Percentiles rank a stretch among this genome's conserved stretches.
phyloP scores from a whole-genome alignment of 176 grass and related monocot genomes.

The Lolium multiflorum region DNA sequence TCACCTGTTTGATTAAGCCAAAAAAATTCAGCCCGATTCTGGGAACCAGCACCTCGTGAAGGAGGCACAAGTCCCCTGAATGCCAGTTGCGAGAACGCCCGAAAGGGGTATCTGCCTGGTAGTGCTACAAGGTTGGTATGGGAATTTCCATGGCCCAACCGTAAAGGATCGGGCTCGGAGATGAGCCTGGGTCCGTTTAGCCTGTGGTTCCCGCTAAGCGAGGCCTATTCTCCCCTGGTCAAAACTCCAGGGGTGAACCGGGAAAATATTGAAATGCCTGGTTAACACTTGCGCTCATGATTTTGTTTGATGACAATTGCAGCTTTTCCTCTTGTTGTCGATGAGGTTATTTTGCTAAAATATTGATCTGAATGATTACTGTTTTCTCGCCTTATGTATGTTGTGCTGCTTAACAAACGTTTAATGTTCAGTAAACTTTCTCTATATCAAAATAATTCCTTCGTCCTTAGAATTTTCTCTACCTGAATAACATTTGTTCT shows the following conservation, averaged over 20 bases:
- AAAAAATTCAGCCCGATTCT: background rate
- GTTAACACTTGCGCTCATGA: background rate
- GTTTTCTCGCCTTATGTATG: too few species aligned
- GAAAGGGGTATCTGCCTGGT: background rate
- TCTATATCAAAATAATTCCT: too few species aligned
- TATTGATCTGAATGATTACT: too few species aligned
- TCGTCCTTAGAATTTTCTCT: too few species aligned
- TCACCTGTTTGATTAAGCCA: too few species aligned
- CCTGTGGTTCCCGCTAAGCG: slow-evolving; percentile 1
- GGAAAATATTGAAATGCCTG: background rate
- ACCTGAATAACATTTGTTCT: too few species aligned
- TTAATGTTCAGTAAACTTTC: too few species aligned
- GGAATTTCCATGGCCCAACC: background rate
- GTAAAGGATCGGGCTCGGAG: slow-evolving; percentile 3
- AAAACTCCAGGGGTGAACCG: slow-evolving; percentile 4
- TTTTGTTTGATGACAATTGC: too few species aligned
- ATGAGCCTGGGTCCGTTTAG: background rate
- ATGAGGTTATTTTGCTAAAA: too few species aligned
- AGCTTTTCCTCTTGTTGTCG: too few species aligned
- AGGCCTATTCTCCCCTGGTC: background rate
- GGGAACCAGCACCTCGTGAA: too few species aligned
- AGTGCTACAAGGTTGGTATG: background rate
- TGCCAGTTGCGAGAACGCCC: background rate
- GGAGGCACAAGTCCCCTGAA: slow-evolving; percentile 9
- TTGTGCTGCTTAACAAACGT: too few species aligned